These are phyloP conservation scores for Endotrypanum monterogeii DNA, from an alignment of 208 protist species.

Conservation along the genomic window DNA sequence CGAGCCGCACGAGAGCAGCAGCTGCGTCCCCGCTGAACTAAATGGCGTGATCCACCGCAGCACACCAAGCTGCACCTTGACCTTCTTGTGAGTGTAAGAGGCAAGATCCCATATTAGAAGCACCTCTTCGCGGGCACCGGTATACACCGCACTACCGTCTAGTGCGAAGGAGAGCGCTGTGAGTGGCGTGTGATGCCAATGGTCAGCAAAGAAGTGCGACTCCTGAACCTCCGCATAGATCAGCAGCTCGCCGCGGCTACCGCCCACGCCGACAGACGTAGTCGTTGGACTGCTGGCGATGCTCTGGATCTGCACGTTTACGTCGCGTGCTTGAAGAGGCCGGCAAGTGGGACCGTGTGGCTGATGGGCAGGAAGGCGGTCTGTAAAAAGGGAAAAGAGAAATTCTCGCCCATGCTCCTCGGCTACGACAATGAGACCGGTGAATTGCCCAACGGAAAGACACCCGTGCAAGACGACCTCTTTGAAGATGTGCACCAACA, in stretches of 20 bases:
- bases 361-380: conserved; percentile 19
- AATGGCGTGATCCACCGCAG: conserved; percentile 45
- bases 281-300: conserved; percentile 58
- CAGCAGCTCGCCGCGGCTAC: conserved; percentile 72
- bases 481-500: conserved; percentile 45
- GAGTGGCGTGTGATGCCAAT: conserved; percentile 90
- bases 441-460: conserved; percentile 51
- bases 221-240: conserved; percentile 60
- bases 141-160: conserved; percentile 78
- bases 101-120: conserved; percentile 75
- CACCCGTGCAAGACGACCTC: conserved; percentile 20
- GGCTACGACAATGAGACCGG: conserved; percentile 69
- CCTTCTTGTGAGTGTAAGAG: conserved; percentile 46
- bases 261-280: conserved; percentile 64
- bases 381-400: conserved; percentile 42
- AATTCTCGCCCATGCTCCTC: conserved; percentile 52
- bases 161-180: conserved; percentile 68
- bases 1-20: conserved; percentile 70
- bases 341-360: conserved; percentile 10
- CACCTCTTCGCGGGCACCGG: conserved; percentile 64
- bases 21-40: conserved; percentile 32
- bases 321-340: conserved; percentile 19
- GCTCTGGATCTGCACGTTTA: conserved; percentile 56
- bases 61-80: conserved; percentile 28
- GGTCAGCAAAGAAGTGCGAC: conserved; percentile 80